Evolutionary conservation across 31 red algal genomes (phyloP), one percentile per base, ranked within the genome.

Genomic region (Bonnemaisonia californica): DNA sequence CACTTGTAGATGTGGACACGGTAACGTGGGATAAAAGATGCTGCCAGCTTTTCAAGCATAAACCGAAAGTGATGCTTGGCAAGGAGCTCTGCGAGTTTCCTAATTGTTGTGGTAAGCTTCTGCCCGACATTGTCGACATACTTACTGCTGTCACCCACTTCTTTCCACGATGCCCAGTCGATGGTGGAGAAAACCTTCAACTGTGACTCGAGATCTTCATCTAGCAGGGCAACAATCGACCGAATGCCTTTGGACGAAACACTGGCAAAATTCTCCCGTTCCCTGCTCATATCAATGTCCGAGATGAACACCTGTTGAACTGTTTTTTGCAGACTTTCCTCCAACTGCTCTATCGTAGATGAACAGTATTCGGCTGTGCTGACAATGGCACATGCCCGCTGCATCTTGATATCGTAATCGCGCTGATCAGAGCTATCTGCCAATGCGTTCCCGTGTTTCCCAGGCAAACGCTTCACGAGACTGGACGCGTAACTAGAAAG

Each of bases 321-420:
- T 2, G 77, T 90, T 47, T 78, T 83, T 28, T 70, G 74, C 23
- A 91, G 83, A 63, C 74, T 72, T 54, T 93, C 87, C 42, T 84
- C 89, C 4, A 97, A 61, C 45, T 93, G 90, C 36, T 93, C 95
- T 24, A 86, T 71, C 2, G 95, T 97, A 2, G 71, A 66, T 4
- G 90, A 87, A 41, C 95, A 97, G 55, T 97, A 97, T 67, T 97
- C 78, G 4, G 87, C 85, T 21, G 91, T 91, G 22, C 79, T 80
- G 27, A 91, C 58, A 57, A 92, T 85, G 2, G 74, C 82, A 71
- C 89, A 96, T 3, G 83, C 82, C 31, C 64, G 67, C 1, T 69
- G 54, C 28, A 86, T 69, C 41, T 75, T 89, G 3, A 36, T 58
- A 24, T 76, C 59, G 37, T 66, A 89, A 35, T 79, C 74, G 32